These are phyloP conservation scores for Diaporthe sp. DNA, from an alignment of 2,329 filamentous ascomycete species.

Conservation along the genomic window DNA sequence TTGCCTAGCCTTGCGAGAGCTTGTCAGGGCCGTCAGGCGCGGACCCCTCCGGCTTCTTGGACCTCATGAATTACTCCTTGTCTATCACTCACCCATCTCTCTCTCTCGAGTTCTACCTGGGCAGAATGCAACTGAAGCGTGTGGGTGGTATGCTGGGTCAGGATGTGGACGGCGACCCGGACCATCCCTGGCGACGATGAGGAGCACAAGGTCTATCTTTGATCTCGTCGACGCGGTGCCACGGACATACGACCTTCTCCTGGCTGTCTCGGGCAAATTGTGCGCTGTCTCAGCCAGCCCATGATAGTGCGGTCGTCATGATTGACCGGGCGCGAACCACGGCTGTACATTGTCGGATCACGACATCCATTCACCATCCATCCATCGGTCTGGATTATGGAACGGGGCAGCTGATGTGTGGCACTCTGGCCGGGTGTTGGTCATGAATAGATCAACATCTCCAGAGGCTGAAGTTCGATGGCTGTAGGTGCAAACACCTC, in stretches of 20 bases:
- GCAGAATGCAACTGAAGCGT: background rate
- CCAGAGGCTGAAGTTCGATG: background rate
- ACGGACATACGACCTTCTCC: background rate
- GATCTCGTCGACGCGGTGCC: background rate
- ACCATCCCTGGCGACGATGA: slow-evolving; percentile 11
- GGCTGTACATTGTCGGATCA: background rate
- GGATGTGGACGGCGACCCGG: background rate
- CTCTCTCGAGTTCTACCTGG: background rate
- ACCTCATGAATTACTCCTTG: background rate
- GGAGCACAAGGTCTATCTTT: slow-evolving; percentile 11
- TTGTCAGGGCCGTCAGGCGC: background rate
- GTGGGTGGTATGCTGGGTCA: background rate
- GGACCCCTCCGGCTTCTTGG: background rate
- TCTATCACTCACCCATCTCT: background rate
- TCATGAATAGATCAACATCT: background rate
- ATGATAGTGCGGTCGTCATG: background rate
- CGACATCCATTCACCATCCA: background rate
- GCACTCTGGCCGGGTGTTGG: background rate
- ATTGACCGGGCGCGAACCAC: background rate
- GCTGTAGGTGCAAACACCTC: too few relatives aligned
- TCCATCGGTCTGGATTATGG: background rate
- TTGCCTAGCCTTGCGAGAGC: slow-evolving; percentile 13
- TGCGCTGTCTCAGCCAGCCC: slow-evolving; percentile 8
- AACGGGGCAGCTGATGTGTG: background rate
- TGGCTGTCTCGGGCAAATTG: slow-evolving; percentile 11